phyloP scores from a whole-genome alignment of 176 grass and related monocot genomes.

The Pharus latifolius region DNA sequence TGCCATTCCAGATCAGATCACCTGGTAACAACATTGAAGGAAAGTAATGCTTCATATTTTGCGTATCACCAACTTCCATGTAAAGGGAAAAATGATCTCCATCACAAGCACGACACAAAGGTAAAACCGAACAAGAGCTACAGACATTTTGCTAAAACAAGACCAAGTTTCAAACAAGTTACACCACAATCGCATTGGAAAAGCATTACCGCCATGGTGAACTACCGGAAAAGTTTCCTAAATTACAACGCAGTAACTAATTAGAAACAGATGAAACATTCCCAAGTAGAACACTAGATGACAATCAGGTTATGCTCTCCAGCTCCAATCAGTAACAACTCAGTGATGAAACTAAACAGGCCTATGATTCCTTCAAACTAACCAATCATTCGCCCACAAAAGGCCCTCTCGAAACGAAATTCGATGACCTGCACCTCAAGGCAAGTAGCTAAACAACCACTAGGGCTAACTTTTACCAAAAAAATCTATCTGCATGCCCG shows the following conservation, averaged over 20 bases:
- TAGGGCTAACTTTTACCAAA: constrained; percentile 21
- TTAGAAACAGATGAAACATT: neutral
- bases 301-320: neutral
- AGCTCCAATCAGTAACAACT: neutral
- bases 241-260: neutral
- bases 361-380: neutral
- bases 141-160: neutral
- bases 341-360: neutral
- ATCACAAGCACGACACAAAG: neutral
- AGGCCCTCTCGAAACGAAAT: neutral
- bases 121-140: neutral
- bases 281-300: neutral
- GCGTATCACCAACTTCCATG: neutral
- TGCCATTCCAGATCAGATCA: constrained; percentile 32
- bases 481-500: no score
- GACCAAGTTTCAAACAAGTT: neutral
- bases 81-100: neutral
- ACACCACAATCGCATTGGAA: neutral
- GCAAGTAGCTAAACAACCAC: neutral
- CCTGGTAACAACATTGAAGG: constrained; percentile 1
- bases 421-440: neutral
- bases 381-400: neutral
- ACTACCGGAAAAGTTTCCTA: neutral
- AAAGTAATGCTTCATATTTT: constrained; percentile 5
- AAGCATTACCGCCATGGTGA: neutral